Evolutionary conservation across 2,329 filamentous ascomycete genomes (phyloP).

Genomic region (Talaromyces sp.): DNA sequence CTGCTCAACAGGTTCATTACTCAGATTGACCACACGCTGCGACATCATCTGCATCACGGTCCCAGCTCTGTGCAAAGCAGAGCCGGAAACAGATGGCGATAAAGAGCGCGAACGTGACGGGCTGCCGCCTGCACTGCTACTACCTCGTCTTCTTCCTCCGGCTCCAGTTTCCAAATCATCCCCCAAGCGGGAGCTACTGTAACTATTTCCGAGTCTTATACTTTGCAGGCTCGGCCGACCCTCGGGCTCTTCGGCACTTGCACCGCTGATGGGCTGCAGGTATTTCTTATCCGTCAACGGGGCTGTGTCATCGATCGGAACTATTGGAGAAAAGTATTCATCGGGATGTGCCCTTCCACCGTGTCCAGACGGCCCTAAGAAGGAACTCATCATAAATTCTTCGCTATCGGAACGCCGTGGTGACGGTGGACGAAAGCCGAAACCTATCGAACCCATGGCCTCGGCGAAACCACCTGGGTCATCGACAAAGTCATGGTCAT

Average conservation of each 20-base stretch:
- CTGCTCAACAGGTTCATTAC: slow-evolving; percentile 81
- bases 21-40: slow-evolving; percentile 94
- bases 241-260: slow-evolving; percentile 38
- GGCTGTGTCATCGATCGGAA: slow-evolving; percentile 51
- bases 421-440: slow-evolving; percentile 30
- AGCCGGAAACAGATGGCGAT: slow-evolving; percentile 57
- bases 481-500: slow-evolving; percentile 25
- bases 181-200: slow-evolving; percentile 49
- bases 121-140: slow-evolving; percentile 41
- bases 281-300: slow-evolving; percentile 54
- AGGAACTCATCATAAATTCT: slow-evolving; percentile 19
- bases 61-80: slow-evolving; percentile 62
- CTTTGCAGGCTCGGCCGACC: slow-evolving; percentile 52
- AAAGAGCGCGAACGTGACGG: slow-evolving; percentile 48
- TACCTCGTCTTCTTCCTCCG: slow-evolving; percentile 40
- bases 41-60: slow-evolving; percentile 84
- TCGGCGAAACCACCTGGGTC: slow-evolving; percentile 38
- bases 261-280: slow-evolving; percentile 54
- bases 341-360: slow-evolving; percentile 38
- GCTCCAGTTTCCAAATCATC: slow-evolving; percentile 58
- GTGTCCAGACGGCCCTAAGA: slow-evolving; percentile 18
- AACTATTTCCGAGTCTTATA: slow-evolving; percentile 44
- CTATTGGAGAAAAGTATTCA: slow-evolving; percentile 51
- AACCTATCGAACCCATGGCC: slow-evolving; percentile 39
- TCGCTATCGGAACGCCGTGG: slow-evolving; percentile 22